Percentiles rank a stretch among this genome's conserved stretches.
These are phyloP conservation scores for Syzygium grande DNA, from an alignment of 345 rosid genomes.

Conservation along the genomic window DNA sequence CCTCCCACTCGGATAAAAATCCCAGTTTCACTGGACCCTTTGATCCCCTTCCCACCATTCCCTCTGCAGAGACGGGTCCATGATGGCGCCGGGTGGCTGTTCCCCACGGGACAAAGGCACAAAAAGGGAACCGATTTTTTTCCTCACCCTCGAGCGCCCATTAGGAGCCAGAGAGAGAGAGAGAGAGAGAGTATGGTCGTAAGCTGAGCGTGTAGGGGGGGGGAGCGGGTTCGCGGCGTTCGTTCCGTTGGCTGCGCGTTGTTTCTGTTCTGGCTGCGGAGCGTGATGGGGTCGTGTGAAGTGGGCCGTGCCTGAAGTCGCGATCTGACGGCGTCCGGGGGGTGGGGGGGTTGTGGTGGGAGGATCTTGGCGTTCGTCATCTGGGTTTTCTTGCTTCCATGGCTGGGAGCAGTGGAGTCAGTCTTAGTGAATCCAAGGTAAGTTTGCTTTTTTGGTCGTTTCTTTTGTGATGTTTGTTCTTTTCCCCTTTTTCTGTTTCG, in stretches of 20 bases:
- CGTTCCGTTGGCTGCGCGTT: neutral
- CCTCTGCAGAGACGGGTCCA: neutral
- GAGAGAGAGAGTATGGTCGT: too few species aligned
- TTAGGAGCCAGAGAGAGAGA: neutral
- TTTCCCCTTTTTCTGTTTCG: neutral
- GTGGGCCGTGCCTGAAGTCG: neutral
- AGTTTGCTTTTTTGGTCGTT: neutral
- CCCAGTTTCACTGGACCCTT: neutral
- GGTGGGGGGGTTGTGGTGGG: neutral
- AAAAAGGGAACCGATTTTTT: neutral
- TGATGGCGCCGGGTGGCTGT: neutral
- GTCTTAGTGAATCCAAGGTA: conserved; percentile 71
- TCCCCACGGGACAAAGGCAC: neutral
- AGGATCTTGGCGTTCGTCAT: neutral
- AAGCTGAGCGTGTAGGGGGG: too few species aligned
- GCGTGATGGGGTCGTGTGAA: neutral
- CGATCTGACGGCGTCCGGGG: neutral
- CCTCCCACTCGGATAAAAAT: neutral
- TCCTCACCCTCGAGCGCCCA: neutral
- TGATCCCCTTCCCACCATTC: neutral
- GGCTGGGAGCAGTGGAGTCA: conserved; percentile 69
- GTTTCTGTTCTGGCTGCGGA: neutral
- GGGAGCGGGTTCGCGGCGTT: neutral
- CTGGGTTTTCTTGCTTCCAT: conserved; percentile 15
- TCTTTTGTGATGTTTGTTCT: neutral